These are phyloP conservation scores for Globomyces sp. DNA, from an alignment of 371 early-diverging fungal species.

Conservation along the genomic window DNA sequence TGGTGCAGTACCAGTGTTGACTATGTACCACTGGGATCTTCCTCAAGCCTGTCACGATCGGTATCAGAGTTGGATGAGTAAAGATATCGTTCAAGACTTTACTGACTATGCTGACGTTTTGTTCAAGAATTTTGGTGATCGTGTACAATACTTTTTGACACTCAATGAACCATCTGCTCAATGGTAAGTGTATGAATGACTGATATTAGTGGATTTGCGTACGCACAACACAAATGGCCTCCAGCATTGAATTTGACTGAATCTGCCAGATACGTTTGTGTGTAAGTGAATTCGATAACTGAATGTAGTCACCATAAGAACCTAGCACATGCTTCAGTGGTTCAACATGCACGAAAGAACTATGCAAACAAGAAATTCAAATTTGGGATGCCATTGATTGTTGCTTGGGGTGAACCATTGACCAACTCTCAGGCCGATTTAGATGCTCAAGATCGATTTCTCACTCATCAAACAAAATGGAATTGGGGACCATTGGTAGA, in stretches of 20 bases:
- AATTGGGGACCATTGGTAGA: background rate
- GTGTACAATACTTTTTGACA: conserved; percentile 20
- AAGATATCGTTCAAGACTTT: conserved; percentile 31
- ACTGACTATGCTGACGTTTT: conserved; percentile 30
- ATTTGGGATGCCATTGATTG: background rate
- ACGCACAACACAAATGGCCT: conserved; percentile 15
- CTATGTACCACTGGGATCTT: conserved; percentile 31
- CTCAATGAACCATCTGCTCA: conserved; percentile 17
- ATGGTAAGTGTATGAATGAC: background rate
- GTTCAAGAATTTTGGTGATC: conserved; percentile 29
- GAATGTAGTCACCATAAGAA: background rate
- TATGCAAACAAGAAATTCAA: conserved; percentile 11
- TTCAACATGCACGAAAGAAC: background rate
- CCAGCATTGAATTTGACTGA: conserved; percentile 19
- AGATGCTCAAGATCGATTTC: background rate
- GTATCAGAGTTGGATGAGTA: conserved; percentile 26
- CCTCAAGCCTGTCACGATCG: conserved; percentile 28
- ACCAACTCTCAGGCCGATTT: background rate
- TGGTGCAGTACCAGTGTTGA: conserved; percentile 31
- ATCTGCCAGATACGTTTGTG: conserved; percentile 16
- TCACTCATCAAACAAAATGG: background rate
- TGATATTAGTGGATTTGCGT: conserved; percentile 25
- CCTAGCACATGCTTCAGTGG: conserved; percentile 23
- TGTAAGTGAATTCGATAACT: background rate
- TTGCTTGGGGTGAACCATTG: background rate